A percentile compares a stretch with the other conserved stretches of the same genome.
Conservation (phyloP, 306 rosid genomes). For the Lathyrus aphaca region DNA sequence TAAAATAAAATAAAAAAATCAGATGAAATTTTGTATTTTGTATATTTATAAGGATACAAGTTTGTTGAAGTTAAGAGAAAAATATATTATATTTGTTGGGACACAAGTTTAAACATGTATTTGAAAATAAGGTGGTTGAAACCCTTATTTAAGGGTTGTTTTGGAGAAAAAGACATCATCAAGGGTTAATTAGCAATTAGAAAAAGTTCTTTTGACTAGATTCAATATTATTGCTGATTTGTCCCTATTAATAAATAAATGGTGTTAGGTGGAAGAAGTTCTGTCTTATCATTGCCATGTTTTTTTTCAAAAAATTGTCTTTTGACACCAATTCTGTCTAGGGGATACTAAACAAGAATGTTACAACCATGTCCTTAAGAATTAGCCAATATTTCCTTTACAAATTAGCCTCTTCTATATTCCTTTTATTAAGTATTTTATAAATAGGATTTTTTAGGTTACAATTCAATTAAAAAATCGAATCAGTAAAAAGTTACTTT, state of each 20-base stretch:
- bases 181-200: conserved; percentile 37
- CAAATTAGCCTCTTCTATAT: conserved; percentile 19
- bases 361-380: conserved; percentile 12
- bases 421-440: background rate
- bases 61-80: too few relatives aligned
- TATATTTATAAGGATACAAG: too few relatives aligned
- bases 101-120: background rate
- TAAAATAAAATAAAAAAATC: too few relatives aligned
- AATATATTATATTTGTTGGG: background rate
- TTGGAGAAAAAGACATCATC: background rate
- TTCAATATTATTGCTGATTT: conserved; percentile 35
- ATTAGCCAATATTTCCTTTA: conserved; percentile 11
- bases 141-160: conserved; percentile 28
- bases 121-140: conserved; percentile 26
- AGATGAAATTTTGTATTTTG: too few relatives aligned
- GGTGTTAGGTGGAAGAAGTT: conserved; percentile 37
- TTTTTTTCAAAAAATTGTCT: background rate
- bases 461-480: too few relatives aligned
- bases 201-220: conserved; percentile 40
- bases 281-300: conserved; percentile 34
- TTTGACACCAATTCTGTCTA: too few relatives aligned
- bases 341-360: too few relatives aligned
- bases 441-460: too few relatives aligned
- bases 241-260: conserved; percentile 24
- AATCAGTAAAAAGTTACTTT: too few relatives aligned